Evolutionary conservation across 805 yeast species (phyloP).

Genomic region (Wickerhamiella occidentalis): DNA sequence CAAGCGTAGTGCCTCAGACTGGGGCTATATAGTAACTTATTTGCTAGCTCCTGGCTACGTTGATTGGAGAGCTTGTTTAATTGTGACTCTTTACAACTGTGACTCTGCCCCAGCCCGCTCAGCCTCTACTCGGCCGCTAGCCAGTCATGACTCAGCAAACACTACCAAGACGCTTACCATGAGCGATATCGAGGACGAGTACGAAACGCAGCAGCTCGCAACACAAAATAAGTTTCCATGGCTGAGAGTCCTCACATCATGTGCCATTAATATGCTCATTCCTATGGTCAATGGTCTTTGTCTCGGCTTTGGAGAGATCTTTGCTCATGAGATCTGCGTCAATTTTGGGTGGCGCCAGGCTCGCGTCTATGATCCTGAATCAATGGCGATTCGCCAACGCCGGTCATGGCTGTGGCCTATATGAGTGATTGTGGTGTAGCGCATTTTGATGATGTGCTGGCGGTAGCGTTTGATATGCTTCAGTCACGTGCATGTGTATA

Average conservation of each 20-base stretch:
- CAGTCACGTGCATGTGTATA: too few relatives aligned
- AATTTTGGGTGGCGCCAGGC: conserved; percentile 66
- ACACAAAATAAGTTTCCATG: conserved; percentile 14
- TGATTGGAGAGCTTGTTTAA: too few relatives aligned
- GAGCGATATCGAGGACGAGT: conserved; percentile 10
- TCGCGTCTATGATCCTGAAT: conserved; percentile 31
- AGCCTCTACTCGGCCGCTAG: too few relatives aligned
- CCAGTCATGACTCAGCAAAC: too few relatives aligned
- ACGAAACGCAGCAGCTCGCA: conserved; percentile 3
- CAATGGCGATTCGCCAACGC: neutral
- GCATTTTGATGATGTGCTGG: too few relatives aligned
- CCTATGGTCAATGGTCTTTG: conserved; percentile 90
- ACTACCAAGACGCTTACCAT: neutral
- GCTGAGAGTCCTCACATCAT: conserved; percentile 13
- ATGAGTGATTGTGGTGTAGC: neutral
- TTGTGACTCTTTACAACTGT: too few relatives aligned
- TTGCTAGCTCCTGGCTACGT: too few relatives aligned
- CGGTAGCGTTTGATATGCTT: too few relatives aligned
- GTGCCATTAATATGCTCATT: conserved; percentile 57
- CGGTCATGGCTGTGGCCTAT: conserved; percentile 2
- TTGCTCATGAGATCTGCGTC: conserved; percentile 88
- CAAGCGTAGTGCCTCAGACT: too few relatives aligned
- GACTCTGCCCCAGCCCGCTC: too few relatives aligned
- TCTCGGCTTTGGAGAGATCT: conserved; percentile 91
- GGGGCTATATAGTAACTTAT: too few relatives aligned